Conservation (phyloP, 1,284 basidiomycete genomes). For the Malassezia obtusa region DNA sequence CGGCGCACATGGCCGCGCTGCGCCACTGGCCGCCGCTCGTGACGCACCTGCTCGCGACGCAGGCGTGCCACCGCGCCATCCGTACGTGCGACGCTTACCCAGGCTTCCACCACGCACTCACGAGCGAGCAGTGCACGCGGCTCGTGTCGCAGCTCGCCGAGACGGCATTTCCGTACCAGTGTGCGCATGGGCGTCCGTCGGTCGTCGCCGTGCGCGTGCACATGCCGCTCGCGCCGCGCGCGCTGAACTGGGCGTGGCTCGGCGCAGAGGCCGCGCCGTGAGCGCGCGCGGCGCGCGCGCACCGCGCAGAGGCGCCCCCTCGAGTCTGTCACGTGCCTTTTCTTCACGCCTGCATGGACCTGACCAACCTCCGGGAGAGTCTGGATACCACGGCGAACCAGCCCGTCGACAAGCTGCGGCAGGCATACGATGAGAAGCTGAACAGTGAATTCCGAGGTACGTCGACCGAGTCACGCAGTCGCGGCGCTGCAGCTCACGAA, state of each 20-base stretch:
- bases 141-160: constrained; percentile 61
- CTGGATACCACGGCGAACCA: constrained; percentile 5
- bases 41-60: neutral
- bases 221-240: neutral
- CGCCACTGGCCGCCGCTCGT: neutral
- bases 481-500: constrained; percentile 17
- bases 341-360: constrained; percentile 7
- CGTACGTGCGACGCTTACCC: neutral
- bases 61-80: constrained; percentile 9
- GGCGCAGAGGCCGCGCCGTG: neutral
- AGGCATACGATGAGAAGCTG: constrained; percentile 8
- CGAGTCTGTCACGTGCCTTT: neutral
- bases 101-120: constrained; percentile 60
- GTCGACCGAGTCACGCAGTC: neutral
- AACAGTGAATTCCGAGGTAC: constrained; percentile 16
- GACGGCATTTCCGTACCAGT: constrained; percentile 77
- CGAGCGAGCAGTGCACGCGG: constrained; percentile 59
- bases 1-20: neutral
- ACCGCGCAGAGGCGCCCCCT: too few relatives aligned
- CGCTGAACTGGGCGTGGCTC: neutral
- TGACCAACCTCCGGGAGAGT: constrained; percentile 17
- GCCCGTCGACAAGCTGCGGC: neutral
- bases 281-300: too few relatives aligned
- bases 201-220: neutral
- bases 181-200: constrained; percentile 65